Evolutionary conservation across 768 basidiomycete species (phyloP).

Genomic region (Lactarius sp.): DNA sequence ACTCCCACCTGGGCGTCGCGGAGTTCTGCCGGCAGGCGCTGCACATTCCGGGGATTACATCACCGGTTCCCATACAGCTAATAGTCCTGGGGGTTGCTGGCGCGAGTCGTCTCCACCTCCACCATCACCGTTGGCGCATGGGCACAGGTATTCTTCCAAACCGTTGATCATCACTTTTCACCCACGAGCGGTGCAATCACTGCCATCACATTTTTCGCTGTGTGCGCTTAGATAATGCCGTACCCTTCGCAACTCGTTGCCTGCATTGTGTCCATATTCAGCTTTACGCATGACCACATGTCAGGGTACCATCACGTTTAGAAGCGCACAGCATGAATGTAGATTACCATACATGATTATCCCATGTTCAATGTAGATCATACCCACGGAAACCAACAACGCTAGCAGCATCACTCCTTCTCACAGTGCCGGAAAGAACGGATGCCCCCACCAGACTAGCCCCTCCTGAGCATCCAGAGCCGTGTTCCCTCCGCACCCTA

Average conservation of each 20-base stretch:
- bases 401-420: constrained; percentile 10
- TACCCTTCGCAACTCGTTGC: constrained; percentile 24
- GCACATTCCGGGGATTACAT: constrained; percentile 24
- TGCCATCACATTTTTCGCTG: constrained; percentile 15
- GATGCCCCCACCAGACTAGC: constrained; percentile 18
- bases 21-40: constrained; percentile 20
- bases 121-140: not conserved
- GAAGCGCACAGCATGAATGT: constrained; percentile 22
- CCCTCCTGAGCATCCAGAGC: constrained; percentile 17
- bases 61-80: constrained; percentile 17
- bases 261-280: constrained; percentile 23
- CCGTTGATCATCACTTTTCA: constrained; percentile 8
- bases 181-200: constrained; percentile 13
- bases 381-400: constrained; percentile 9
- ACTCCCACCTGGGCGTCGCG: constrained; percentile 22
- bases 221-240: constrained; percentile 28
- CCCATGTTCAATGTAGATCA: constrained; percentile 21
- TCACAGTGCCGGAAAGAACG: constrained; percentile 17
- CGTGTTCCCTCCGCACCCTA: constrained; percentile 21
- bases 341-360: constrained; percentile 18
- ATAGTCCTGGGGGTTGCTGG: not conserved
- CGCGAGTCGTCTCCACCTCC: not conserved
- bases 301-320: constrained; percentile 22
- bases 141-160: not conserved
- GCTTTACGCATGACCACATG: constrained; percentile 25